These are phyloP conservation scores for Colletotrichum limetticola DNA, from an alignment of 2,329 filamentous ascomycete species.

Conservation along the genomic window DNA sequence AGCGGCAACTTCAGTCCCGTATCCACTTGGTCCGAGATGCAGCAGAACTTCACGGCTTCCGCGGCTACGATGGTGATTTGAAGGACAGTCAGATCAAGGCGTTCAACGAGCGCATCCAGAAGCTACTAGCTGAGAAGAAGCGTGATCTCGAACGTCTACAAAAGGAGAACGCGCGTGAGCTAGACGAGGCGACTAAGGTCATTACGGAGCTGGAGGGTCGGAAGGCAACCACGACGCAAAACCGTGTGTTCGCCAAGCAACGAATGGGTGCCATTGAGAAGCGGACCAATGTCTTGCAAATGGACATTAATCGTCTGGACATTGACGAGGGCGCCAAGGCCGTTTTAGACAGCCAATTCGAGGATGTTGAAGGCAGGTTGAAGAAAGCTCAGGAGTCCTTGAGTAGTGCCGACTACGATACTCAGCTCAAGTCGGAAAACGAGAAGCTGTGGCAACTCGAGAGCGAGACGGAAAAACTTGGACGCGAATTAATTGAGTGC, in stretches of 20 bases:
- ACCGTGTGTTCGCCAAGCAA: slow-evolving; percentile 78
- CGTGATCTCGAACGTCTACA: slow-evolving; percentile 80
- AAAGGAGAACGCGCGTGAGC: slow-evolving; percentile 77
- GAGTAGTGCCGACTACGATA: slow-evolving; percentile 74
- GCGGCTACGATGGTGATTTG: slow-evolving; percentile 84
- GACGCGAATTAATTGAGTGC: slow-evolving; percentile 84
- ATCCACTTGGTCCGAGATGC: slow-evolving; percentile 81
- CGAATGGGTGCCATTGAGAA: slow-evolving; percentile 80
- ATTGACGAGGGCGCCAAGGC: slow-evolving; percentile 89
- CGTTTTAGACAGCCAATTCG: slow-evolving; percentile 77
- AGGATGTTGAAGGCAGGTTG: slow-evolving; percentile 74
- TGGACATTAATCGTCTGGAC: slow-evolving; percentile 76
- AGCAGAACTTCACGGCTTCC: slow-evolving; percentile 80
- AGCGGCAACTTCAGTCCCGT: slow-evolving; percentile 79
- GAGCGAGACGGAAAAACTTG: slow-evolving; percentile 76
- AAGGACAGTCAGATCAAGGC: slow-evolving; percentile 77
- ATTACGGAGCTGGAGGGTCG: slow-evolving; percentile 81
- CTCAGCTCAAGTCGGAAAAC: slow-evolving; percentile 74
- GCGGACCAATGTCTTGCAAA: slow-evolving; percentile 73
- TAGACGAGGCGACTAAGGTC: slow-evolving; percentile 75
- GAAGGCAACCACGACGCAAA: slow-evolving; percentile 77
- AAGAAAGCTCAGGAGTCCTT: slow-evolving; percentile 71
- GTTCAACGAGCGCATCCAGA: slow-evolving; percentile 83
- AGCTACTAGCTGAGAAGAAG: slow-evolving; percentile 81
- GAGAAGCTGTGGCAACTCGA: slow-evolving; percentile 76